phyloP scores from a whole-genome alignment of 1,284 basidiomycete genomes.

The Rhodotorula sp. region DNA sequence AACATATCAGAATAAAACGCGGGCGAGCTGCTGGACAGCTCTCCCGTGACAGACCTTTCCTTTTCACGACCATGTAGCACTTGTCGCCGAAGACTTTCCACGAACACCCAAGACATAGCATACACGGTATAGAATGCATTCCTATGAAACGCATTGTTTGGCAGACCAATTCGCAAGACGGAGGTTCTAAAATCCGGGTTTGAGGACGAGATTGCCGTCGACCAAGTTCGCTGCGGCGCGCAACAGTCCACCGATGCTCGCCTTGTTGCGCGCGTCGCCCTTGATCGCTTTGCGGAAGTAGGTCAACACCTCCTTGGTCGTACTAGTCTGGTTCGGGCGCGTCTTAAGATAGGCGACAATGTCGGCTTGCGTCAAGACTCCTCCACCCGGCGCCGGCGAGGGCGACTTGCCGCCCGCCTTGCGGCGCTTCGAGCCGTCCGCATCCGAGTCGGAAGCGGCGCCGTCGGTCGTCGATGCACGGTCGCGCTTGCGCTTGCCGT shows the following conservation, averaged over 20 bases:
- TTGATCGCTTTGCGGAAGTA: slow-evolving; percentile 71
- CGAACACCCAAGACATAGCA: no score
- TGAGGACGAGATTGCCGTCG: slow-evolving; percentile 59
- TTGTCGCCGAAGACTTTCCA: no score
- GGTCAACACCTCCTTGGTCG: slow-evolving; percentile 60
- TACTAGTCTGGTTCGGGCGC: slow-evolving; percentile 58
- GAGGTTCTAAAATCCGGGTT: slow-evolving; percentile 27
- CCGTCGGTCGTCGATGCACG: background rate
- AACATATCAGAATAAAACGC: no score
- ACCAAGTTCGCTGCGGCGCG: slow-evolving; percentile 70
- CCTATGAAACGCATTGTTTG: no score
- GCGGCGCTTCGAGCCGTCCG: slow-evolving; percentile 30
- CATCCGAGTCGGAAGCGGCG: slow-evolving; percentile 9
- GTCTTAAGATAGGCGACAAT: slow-evolving; percentile 69
- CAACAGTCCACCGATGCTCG: slow-evolving; percentile 67
- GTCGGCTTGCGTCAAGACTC: slow-evolving; percentile 61
- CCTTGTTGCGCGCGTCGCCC: slow-evolving; percentile 62
- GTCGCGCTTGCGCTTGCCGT: slow-evolving; percentile 31
- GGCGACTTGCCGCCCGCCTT: slow-evolving; percentile 27
- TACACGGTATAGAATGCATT: no score
- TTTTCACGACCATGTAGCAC: no score
- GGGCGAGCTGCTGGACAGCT: no score
- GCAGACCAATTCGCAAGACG: background rate
- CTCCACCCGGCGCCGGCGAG: slow-evolving; percentile 46
- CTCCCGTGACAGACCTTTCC: no score